Evolutionary conservation across 108 stramenopile genomes (phyloP).

Genomic region (Parietichytrium sp.): DNA sequence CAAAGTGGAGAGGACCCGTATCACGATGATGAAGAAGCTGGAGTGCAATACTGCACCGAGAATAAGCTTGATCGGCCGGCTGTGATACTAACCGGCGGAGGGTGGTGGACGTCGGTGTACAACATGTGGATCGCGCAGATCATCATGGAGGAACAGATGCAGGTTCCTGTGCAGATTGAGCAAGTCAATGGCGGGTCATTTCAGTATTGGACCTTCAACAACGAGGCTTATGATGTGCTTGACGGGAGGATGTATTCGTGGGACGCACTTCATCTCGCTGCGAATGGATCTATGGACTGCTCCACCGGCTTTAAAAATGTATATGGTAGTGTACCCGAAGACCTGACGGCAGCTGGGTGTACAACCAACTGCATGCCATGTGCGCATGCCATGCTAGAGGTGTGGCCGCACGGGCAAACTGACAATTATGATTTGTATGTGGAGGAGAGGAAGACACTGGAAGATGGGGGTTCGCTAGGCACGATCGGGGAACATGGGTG

Average conservation of each 20-base stretch:
- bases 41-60: neutral
- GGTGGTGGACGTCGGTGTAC: conserved; percentile 11
- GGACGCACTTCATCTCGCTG: conserved; percentile 14
- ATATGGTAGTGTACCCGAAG: neutral
- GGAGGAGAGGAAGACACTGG: neutral
- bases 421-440: conserved; percentile 1
- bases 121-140: conserved; percentile 30
- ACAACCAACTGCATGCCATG: neutral
- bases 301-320: neutral
- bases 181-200: neutral
- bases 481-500: conserved; percentile 14
- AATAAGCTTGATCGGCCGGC: conserved; percentile 23
- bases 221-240: neutral
- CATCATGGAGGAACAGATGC: conserved; percentile 17
- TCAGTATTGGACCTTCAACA: conserved; percentile 21
- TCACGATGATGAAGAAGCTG: neutral
- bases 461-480: conserved; percentile 6
- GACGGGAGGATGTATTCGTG: conserved; percentile 4
- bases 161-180: conserved; percentile 17
- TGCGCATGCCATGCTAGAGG: conserved; percentile 27
- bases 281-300: conserved; percentile 32
- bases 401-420: neutral
- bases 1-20: neutral
- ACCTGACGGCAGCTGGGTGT: neutral
- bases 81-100: conserved; percentile 3